Base-by-base conservation (phyloP, 371 early-diverging fungal species). In the Mucor racemosus region DNA sequence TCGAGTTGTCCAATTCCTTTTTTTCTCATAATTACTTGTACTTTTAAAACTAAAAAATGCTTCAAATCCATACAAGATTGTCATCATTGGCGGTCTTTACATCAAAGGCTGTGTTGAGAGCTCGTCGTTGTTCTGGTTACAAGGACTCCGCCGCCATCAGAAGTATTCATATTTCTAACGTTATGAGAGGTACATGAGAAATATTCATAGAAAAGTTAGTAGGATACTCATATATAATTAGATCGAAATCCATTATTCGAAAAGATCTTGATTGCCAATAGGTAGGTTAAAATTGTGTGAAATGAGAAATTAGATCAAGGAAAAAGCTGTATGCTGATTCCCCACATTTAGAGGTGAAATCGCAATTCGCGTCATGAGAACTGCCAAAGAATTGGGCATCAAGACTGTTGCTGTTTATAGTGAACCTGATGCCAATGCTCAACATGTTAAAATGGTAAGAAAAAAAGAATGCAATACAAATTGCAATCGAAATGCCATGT, bases 181-280 rank as follows among this genome's bases (percentile, higher is more conserved):
- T 39, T 3, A 19, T 65, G 17, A 58, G 36, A 41, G 65, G 65
- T 65, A 17, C 8, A 17, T 26, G 0, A 1, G 35, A 54, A 17
- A n/a, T 44, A 57, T 38, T 38, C 1, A 57, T 14, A 46, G 19
- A 46, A 36, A 15, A 8, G 14, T 26, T 14, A 31, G n/a, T 17
- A 11, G 17, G 10, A 55, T 9, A 33, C 26, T 33, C 4, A 13
- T 11, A 3, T 40, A 5, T 19, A 17, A 17, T 42, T 76, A 88
- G 87, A 79, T 64, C 82, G 85, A 58, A 90, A 91, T 62, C 89
- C 92, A 34, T 74, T 90, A 19, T 94, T 95, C 73, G 91, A 93
- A 74, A 95, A 94, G 81, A 91, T 95, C 50, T 84, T 94, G 59
- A 90, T 94, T 63, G 95, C 94, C 44, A 95, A 95, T 76, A 88